Base-by-base conservation (phyloP, 805 yeast species). In the Myxozyma mucilagina region DNA sequence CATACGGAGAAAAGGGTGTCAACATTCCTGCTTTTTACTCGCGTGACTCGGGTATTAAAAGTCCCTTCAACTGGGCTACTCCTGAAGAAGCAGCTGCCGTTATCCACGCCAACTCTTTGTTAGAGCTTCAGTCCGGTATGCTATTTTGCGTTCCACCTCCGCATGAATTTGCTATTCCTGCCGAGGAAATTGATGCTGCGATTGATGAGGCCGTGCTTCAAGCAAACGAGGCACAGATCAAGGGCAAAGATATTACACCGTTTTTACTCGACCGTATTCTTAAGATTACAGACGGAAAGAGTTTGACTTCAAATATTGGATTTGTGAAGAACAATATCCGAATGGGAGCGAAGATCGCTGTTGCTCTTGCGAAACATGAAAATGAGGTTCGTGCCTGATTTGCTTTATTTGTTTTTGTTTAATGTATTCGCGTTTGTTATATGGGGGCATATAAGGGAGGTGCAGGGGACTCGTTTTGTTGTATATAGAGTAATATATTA, bases 71-170 rank as follows among this genome's bases (percentile, higher is more conserved):
- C 29, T 85, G 90, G 67, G 67, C 71, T n/a, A 66, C 77, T 4
- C 80, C 84, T 55, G 61, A 62, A 1, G 82, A 82, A 18, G 90
- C 93, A 1, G 97, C 97, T 0, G 68, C 72, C 6, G 78, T 87
- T 47, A 79, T 90, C 14, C 73, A 64, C 31, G 72, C 74, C 16
- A 84, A 82, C 18, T 73, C 76, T 8, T 57, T 68, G 1, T 77
- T 90, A 80, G 75, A 77, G 0, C 74, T 89, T 61, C 69, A 76
- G 0, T 81, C 87, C n/a, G 97, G 97, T 0, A 83, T 79, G 60
- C 80, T 91, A 10, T 84, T 90, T 67, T 90, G 97, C 71, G 80
- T 89, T 10, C 97, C 97, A 0, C 92, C 96, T 0, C 96, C 96
- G 0, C 72, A 69, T 8, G 81, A 81, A 3, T 72, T 79, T 42